Conservation (phyloP, 129 eudicot genomes). For the Flaveria sonorensis region DNA sequence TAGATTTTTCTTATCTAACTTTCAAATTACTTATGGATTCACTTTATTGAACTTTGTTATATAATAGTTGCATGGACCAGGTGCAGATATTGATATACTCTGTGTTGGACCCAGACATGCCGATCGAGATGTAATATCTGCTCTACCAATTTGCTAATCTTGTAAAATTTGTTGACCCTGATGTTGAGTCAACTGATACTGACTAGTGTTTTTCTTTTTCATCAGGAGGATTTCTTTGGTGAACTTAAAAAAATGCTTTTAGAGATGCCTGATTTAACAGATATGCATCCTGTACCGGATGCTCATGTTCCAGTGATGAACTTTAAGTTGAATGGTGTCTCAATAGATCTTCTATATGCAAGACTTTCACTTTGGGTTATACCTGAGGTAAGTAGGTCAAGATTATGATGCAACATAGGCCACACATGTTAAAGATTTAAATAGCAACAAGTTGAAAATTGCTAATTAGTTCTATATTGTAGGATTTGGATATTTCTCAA, state of each 20-base stretch:
- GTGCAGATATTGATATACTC: conserved; percentile 95
- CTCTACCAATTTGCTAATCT: background rate
- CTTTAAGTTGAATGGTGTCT: conserved; percentile 86
- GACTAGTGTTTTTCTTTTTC: conserved; percentile 12
- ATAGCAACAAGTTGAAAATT: background rate
- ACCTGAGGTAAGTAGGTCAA: conserved; percentile 69
- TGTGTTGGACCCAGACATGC: conserved; percentile 97
- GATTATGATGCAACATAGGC: conserved; percentile 7
- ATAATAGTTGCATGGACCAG: conserved; percentile 93
- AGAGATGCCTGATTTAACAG: conserved; percentile 88
- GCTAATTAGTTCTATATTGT: conserved; percentile 22
- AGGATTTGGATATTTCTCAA: conserved; percentile 95
- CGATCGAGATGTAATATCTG: conserved; percentile 55
- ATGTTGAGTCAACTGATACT: conserved; percentile 14
- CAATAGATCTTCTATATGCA: conserved; percentile 96
- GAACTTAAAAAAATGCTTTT: conserved; percentile 83
- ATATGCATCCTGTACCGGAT: conserved; percentile 87
- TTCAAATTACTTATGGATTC: conserved; percentile 20
- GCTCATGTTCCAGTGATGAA: conserved; percentile 94
- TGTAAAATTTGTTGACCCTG: background rate
- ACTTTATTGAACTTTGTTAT: conserved; percentile 3
- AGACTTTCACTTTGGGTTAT: conserved; percentile 84
- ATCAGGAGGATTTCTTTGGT: conserved; percentile 89
- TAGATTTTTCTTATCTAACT: background rate
- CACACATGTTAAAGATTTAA: background rate